phyloP scores from a whole-genome alignment of 2,329 filamentous ascomycete genomes.

The Stagonosporopsis chrysanthemi region DNA sequence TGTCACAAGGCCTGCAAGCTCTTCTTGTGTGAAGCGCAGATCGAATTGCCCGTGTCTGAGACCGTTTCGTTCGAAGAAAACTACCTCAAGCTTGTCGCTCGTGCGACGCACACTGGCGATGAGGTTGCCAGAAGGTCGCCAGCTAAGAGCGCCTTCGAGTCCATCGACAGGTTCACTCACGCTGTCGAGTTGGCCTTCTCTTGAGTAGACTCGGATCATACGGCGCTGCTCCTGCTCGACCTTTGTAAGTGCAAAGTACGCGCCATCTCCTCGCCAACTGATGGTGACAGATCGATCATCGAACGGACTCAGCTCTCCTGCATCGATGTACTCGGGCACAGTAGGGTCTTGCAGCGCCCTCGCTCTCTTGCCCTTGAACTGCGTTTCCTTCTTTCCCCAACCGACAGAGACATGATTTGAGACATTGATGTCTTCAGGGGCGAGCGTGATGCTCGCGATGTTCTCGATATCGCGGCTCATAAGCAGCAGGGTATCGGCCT shows the following conservation, averaged over 20 bases:
- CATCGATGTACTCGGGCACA: conserved; percentile 89
- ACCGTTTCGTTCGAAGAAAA: conserved; percentile 98
- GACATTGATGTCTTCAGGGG: conserved; percentile 78
- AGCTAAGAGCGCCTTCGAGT: conserved; percentile 85
- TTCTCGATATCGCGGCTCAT: conserved; percentile 94
- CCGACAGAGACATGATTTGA: conserved; percentile 96
- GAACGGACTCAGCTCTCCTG: conserved; percentile 75
- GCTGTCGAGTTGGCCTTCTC: conserved; percentile 89
- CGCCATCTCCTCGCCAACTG: conserved; percentile 94
- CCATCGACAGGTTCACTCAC: conserved; percentile 94
- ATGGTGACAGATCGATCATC: conserved; percentile 78
- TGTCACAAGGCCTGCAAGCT: conserved; percentile 62
- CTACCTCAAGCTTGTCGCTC: conserved; percentile 75
- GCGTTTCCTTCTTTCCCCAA: conserved; percentile 98
- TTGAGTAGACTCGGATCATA: conserved; percentile 86
- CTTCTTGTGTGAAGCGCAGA: conserved; percentile 71
- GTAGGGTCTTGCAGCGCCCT: conserved; percentile 90
- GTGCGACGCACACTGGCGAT: conserved; percentile 84
- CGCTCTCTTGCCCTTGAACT: conserved; percentile 92
- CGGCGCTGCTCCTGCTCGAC: conserved; percentile 74
- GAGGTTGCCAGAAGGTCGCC: conserved; percentile 89
- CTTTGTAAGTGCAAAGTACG: conserved; percentile 85
- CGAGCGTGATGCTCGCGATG: conserved; percentile 76
- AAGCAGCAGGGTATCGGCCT: conserved; percentile 79
- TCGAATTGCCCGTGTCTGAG: conserved; percentile 93